Conservation (phyloP, 1,284 basidiomycete genomes). For the Ganoderma multipileum region DNA sequence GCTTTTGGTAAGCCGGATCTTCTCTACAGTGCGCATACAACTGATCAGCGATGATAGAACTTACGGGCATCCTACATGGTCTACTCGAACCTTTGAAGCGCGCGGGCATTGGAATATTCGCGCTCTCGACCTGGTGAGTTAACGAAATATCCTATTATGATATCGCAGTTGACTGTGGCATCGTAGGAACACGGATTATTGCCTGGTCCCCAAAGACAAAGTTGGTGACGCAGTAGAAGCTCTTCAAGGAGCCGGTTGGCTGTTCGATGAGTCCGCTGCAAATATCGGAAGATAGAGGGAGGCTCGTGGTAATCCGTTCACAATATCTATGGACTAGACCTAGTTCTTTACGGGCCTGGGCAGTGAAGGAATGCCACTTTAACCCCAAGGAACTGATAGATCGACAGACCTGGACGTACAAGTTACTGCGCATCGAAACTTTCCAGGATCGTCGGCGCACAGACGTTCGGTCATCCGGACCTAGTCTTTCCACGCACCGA, state of each 20-base stretch:
- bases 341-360: background rate
- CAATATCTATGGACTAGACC: background rate
- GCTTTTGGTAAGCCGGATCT: slow-evolving; percentile 58
- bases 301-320: background rate
- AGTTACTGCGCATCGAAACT: background rate
- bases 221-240: slow-evolving; percentile 48
- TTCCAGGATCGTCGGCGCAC: background rate
- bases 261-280: slow-evolving; percentile 21
- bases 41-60: slow-evolving; percentile 41
- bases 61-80: slow-evolving; percentile 66
- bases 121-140: slow-evolving; percentile 72
- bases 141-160: background rate
- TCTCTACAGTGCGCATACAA: background rate
- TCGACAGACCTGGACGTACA: background rate
- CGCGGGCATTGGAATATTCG: slow-evolving; percentile 65
- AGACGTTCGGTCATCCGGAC: background rate
- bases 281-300: background rate
- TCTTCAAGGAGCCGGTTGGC: slow-evolving; percentile 57
- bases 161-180: background rate
- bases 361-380: background rate
- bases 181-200: slow-evolving; percentile 67
- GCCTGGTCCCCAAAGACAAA: slow-evolving; percentile 57
- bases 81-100: slow-evolving; percentile 64
- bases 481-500: no score
- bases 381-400: no score